Percentiles rank a stretch among this genome's conserved stretches.
Conservation (phyloP, 2,329 filamentous ascomycete species). For the Diaporthe citriasiana region DNA sequence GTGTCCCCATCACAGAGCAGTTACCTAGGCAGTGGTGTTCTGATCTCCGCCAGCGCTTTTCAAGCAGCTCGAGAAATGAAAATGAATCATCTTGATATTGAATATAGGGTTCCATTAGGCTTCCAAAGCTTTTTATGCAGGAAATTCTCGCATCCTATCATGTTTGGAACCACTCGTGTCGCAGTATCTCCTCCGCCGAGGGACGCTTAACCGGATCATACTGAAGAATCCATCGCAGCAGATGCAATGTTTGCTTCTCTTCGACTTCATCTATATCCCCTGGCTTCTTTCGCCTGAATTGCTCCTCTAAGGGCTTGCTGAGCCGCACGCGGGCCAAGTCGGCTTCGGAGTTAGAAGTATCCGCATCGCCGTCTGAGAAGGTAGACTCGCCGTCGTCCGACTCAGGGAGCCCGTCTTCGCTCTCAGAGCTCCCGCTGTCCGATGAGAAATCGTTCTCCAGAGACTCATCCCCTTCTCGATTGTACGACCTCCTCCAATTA, state of each 20-base stretch:
- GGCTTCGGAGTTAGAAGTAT: neutral
- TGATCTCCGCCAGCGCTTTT: no score
- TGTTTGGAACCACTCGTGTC: constrained; percentile 29
- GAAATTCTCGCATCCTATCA: neutral
- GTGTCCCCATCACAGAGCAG: no score
- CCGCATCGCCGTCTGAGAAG: constrained; percentile 16
- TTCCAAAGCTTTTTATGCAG: neutral
- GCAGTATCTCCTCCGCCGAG: constrained; percentile 25
- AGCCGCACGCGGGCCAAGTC: neutral
- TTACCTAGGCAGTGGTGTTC: no score
- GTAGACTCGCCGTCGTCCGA: neutral
- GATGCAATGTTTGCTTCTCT: constrained; percentile 29
- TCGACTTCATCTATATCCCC: constrained; percentile 25
- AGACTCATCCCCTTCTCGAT: neutral
- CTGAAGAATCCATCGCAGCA: constrained; percentile 35
- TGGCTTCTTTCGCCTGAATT: constrained; percentile 28
- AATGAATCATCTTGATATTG: no score
- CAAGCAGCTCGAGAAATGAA: no score
- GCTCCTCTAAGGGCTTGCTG: constrained; percentile 32
- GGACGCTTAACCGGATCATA: constrained; percentile 26
- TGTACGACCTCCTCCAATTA: neutral
- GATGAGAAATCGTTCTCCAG: constrained; percentile 29
- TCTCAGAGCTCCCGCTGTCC: neutral
- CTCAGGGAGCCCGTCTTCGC: constrained; percentile 18
- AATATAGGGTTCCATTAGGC: neutral